Evolutionary conservation across 129 eudicot species (phyloP).

Genomic region (Sambucus nigra): DNA sequence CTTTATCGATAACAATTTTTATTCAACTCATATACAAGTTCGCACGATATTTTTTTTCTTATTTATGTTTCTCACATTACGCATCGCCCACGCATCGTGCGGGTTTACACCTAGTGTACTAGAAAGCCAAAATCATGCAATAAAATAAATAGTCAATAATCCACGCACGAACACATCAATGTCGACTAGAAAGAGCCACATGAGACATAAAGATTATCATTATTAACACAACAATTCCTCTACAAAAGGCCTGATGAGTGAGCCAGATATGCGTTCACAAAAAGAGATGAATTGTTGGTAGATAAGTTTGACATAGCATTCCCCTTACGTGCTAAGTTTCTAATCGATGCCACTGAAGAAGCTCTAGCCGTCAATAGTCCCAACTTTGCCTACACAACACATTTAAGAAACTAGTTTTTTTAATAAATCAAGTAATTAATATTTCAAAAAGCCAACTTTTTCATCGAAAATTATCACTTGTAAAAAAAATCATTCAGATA

Average conservation of each 20-base stretch:
- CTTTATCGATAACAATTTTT: too few species aligned
- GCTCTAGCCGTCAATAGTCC: conserved; percentile 64
- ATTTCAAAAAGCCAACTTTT: neutral
- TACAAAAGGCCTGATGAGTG: conserved; percentile 60
- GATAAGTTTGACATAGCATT: conserved; percentile 42
- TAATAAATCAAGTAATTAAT: neutral
- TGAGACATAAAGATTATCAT: conserved; percentile 52
- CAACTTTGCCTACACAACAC: conserved; percentile 35
- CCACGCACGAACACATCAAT: neutral
- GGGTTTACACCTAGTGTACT: too few species aligned
- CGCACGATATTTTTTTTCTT: too few species aligned
- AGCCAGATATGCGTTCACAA: conserved; percentile 65
- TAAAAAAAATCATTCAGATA: neutral
- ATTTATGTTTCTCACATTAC: too few species aligned
- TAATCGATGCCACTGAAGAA: conserved; percentile 66
- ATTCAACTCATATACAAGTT: too few species aligned
- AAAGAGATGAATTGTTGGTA: conserved; percentile 52
- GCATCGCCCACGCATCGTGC: too few species aligned
- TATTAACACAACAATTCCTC: conserved; percentile 44
- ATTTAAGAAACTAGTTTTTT: neutral
- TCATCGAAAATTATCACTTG: too few species aligned
- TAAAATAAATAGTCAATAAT: neutral
- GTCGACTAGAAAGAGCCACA: conserved; percentile 55
- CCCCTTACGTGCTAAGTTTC: conserved; percentile 66
- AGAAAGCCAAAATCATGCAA: too few species aligned